Base-by-base conservation (phyloP, 306 rosid genomes). In the Prunus armeniaca region DNA sequence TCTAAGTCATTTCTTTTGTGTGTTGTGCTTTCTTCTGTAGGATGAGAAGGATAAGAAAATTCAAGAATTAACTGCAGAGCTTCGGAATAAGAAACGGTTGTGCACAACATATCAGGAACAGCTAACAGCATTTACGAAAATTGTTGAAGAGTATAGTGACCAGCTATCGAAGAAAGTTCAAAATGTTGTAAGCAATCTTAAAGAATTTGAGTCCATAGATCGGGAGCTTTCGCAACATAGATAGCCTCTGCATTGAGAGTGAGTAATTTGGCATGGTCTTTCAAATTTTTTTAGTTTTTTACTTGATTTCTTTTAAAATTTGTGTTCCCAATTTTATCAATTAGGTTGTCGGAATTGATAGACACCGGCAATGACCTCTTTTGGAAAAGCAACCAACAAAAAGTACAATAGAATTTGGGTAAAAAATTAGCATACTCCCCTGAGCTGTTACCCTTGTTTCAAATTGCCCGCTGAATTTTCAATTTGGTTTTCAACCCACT, bases 31-130 rank as follows among this genome's bases (percentile, higher is more conserved):
- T 58, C 55, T 73, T 66, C 63, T 88, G 65, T 69, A 94, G 97
- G 98, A 94, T 79, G 98, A 94, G 76, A 94, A 89, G 85, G 96
- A 94, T 84, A 94, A 85, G 82, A 93, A 49, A 84, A 92, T 94
- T 82, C 98, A 90, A 83, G 98, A 94, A 79, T 78, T 94, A 78
- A 92, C 96, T 54, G 76, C 86, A 12, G 97, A 94, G 86, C 88
- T 94, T 82, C 95, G 97, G 81, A 89, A 82, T 70, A 94, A 89
- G 85, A 94, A 92, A 78, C 87, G 97, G 69, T 67, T 94, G 76
- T 91, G 96, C 65, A 76, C 90, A 41, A 80, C 91, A 73, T 94
- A 94, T 86, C 88, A 88, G 82, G 96, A 92, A 76, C 97, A 94
- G 83, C 78, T 92, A 67, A 76, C 82, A 41, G 83, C 86, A 51